Base-by-base conservation (phyloP, 345 rosid genomes). In the Corchorus olitorius region DNA sequence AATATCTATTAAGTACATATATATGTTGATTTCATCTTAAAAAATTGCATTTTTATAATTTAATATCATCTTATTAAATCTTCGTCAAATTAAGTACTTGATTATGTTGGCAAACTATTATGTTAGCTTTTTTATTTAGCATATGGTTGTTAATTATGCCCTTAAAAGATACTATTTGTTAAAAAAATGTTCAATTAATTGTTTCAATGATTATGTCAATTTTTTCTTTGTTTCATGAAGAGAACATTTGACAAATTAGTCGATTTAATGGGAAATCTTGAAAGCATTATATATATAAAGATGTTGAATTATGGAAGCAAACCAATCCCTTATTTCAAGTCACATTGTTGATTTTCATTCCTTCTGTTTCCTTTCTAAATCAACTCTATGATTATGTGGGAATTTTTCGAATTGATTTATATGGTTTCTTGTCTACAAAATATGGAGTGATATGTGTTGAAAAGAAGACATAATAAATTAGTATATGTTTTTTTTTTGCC, bases 251-350 rank as follows among this genome's bases (percentile, higher is more conserved):
- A 16, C 48, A 1, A 62, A 62, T 62, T 62, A 15, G 45, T 62
- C 8, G 48, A 9, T 39, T 4, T 39, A 17, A 64, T 37, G 22
- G 50, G 27, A 19, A 39, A 65, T 65, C 33, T 17, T 41, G 27
- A 64, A 37, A 16, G 67, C 6, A 37, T 7, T 54, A 54, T 39
- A 6, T 39, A 6, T 7, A 54, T 2, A n/a, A 54, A 9, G 10
- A 54, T 6, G 56, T n/a, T 54, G 3, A 39, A 37, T 27, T 27
- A 27, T 27, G 37, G 48, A 20, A 37, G 27, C 22, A 64, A 64
- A 17, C 48, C 22, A 17, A 64, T 64, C 68, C 68, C 68, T 20
- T 39, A 8, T 64, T 64, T 39, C 68, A 39, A 64, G 68, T 64
- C 27, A 9, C 17, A 3, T 64, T 39, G 49, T 64, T 39, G 68